These are phyloP conservation scores for Angomonas deanei DNA, from an alignment of 208 protist genomes.

Conservation along the genomic window DNA sequence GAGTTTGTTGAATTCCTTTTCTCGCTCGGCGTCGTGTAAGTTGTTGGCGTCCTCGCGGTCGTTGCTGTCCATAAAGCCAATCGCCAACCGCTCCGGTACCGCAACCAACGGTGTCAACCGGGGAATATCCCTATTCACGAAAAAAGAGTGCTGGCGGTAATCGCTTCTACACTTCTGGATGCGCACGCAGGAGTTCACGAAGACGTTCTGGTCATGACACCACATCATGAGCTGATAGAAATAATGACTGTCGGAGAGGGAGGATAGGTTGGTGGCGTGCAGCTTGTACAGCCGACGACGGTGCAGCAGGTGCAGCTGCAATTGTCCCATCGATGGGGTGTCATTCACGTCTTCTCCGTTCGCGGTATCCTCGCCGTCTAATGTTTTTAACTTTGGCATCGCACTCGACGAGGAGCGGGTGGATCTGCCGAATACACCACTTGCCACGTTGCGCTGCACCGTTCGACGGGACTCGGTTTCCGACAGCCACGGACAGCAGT, in stretches of 20 bases:
- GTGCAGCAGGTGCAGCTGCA: slow-evolving; percentile 45
- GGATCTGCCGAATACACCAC: neutral
- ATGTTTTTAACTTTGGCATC: neutral
- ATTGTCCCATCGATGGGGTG: neutral
- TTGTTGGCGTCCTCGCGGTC: slow-evolving; percentile 9
- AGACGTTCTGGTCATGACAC: slow-evolving; percentile 77
- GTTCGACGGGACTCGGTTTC: too few species aligned
- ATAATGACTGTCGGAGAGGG: slow-evolving; percentile 61
- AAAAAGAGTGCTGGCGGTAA: slow-evolving; percentile 77
- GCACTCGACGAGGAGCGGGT: neutral
- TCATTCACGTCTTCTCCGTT: neutral
- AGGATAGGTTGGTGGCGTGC: slow-evolving; percentile 46
- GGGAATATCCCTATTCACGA: slow-evolving; percentile 42
- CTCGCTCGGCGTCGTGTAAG: slow-evolving; percentile 52
- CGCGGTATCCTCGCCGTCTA: neutral
- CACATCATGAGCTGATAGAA: slow-evolving; percentile 87
- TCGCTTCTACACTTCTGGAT: slow-evolving; percentile 28
- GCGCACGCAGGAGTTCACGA: slow-evolving; percentile 61
- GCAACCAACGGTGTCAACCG: slow-evolving; percentile 69
- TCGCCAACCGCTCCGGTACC: slow-evolving; percentile 65
- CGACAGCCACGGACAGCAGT: too few species aligned
- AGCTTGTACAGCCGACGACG: slow-evolving; percentile 51
- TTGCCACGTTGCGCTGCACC: neutral
- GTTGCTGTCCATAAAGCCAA: slow-evolving; percentile 67
- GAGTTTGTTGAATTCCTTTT: slow-evolving; percentile 68